Base-by-base conservation (phyloP, 179 eudicot species). In the Carnegiea gigantea region DNA sequence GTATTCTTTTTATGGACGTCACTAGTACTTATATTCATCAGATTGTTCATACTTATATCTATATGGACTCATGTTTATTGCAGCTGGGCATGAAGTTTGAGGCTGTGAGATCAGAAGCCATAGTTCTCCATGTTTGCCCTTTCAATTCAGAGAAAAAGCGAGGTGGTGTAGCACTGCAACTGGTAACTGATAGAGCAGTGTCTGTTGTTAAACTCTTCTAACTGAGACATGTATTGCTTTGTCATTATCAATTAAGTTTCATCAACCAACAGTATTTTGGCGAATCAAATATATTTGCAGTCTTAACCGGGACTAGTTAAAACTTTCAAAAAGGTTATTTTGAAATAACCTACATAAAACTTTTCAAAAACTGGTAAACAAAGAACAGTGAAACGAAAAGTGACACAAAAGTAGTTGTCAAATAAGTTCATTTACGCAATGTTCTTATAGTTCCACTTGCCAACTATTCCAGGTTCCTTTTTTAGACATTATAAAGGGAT, bases 81-180 rank as follows among this genome's bases (percentile, higher is more conserved):
- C 89, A 95, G 98, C 72, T 94, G 81, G 99, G 95, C 79, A 92
- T 95, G 99, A 90, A 90, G 28, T 95, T 95, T 85, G 92, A 94
- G 82, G 75, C 73, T 40, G 87, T 92, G 83, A 89, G 89, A 82
- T 88, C 97, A 75, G 89, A 92, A 84, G 88, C 95, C 62, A 86
- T 86, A 24, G 71, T 90, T 83, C 88, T 95, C 49, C 91, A 94
- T 83, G 99, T 92, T 67, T 91, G 88, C 79, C 98, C 98, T 65
- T 95, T 95, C 84, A 95, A 93, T 79, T 95, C 98, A 18, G 91
- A 90, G 87, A 95, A 92, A 81, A 95, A 95, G 87, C 86, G 93
- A 85, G 98, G 98, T 15, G 98, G 98, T 85, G 90, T 95, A 82
- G 99, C 98, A 70, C 64, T 95, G 81, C 90, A 83, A 75, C 86